Percentiles rank a stretch among this genome's conserved stretches.
Conservation (phyloP, 2,329 filamentous ascomycete genomes). For the Malbranchea cinnamomea region DNA sequence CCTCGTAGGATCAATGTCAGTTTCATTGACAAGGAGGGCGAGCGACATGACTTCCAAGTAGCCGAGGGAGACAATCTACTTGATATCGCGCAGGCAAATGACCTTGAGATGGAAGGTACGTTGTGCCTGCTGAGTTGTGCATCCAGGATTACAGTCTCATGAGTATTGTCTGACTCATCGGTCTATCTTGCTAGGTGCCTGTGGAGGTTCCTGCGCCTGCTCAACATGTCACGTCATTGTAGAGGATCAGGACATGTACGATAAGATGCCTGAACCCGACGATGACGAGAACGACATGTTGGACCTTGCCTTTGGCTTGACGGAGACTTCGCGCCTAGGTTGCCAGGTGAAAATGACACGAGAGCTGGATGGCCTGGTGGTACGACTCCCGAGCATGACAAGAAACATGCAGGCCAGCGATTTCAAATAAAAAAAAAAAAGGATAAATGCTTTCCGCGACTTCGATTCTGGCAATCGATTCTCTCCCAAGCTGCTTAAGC, state of each 20-base stretch:
- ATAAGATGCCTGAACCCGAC: constrained; percentile 61
- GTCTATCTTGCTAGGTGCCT: constrained; percentile 45
- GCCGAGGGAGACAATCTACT: constrained; percentile 80
- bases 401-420: constrained; percentile 92
- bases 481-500: too few species aligned
- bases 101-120: constrained; percentile 90
- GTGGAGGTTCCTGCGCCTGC: constrained; percentile 85
- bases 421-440: constrained; percentile 41
- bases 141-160: too few species aligned
- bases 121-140: neutral
- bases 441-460: too few species aligned
- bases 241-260: constrained; percentile 54
- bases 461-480: too few species aligned
- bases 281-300: constrained; percentile 84
- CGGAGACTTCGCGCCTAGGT: constrained; percentile 68
- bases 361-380: constrained; percentile 71
- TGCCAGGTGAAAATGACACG: constrained; percentile 88
- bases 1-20: constrained; percentile 77
- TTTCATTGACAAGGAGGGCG: constrained; percentile 82
- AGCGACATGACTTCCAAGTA: constrained; percentile 62
- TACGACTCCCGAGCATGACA: constrained; percentile 83
- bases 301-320: constrained; percentile 77
- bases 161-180: too few species aligned
- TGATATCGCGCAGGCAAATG: constrained; percentile 86
- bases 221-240: constrained; percentile 89